Evolutionary conservation across 2,329 filamentous ascomycete genomes (phyloP), one percentile per base, ranked within the genome.

Genomic region (Davidsoniella eucalypti): DNA sequence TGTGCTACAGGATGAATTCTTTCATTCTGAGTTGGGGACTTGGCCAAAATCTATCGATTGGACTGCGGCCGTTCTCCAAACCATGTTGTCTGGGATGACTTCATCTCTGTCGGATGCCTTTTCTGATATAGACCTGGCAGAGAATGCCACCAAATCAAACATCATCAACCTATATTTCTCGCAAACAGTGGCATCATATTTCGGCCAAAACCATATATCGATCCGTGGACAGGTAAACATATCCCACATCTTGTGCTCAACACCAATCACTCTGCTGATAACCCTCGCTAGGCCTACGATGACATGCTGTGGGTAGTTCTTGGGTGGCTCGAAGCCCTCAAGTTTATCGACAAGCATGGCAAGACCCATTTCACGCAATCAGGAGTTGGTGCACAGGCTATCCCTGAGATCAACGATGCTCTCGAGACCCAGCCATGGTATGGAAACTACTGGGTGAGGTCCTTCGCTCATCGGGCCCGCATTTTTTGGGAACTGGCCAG

Each of bases 251-350:
- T 23, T 23, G 18, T 14, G 5, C 26, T 26, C 14, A 21, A 26
- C 10, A 10, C 21, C n/a, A 17, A 16, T 6, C 17, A 40, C 21
- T 44, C 36, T 7, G 21, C 26, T 42, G 23, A 54, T 55, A 47
- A 57, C 6, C 12, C 4, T 23, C 10, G 5, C 1, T 70, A 92
- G 68, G 90, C 90, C 0, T 94, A 82, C 61, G 90, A 95, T 60
- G 90, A 96, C 62, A 94, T 94, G 67, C 74, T 94, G 2, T 96
- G 90, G 90, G 87, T 95, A 1, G 87, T 93, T 2, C 71, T 96
- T 37, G 86, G 83, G 55, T 95, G 90, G 88, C 68, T 95, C 48
- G 86, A 94, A 61, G 77, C 76, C 45, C 75, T 87, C 55, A 80
- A 83, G 56, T 87, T 94, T 60, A 76, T 90, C 47, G 67, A 78